Conservation (phyloP, 2,329 filamentous ascomycete genomes). For the Xylaria sp. region DNA sequence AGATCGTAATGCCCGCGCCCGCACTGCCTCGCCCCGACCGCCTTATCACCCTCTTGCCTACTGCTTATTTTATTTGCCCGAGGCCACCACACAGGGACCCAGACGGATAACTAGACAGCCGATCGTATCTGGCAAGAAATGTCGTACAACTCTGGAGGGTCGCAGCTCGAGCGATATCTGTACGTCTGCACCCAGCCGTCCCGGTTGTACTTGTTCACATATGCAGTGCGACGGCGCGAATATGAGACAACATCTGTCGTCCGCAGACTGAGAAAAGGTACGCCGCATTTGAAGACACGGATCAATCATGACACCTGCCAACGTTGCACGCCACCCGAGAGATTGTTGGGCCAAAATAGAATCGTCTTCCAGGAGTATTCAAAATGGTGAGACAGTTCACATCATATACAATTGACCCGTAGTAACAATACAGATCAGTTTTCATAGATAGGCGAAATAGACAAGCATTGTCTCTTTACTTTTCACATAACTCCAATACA, state of each 20-base stretch:
- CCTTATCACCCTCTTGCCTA: slow-evolving; percentile 11
- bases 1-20: slow-evolving; percentile 11
- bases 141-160: slow-evolving; percentile 38
- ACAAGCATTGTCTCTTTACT: too few relatives aligned
- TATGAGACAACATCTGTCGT: slow-evolving; percentile 44
- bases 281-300: slow-evolving; percentile 21
- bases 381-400: neutral
- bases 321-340: slow-evolving; percentile 9
- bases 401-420: neutral
- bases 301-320: slow-evolving; percentile 11
- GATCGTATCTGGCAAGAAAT: slow-evolving; percentile 27
- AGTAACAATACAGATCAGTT: neutral
- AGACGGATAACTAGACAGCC: slow-evolving; percentile 8
- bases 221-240: slow-evolving; percentile 44
- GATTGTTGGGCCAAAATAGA: neutral
- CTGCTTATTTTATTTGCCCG: slow-evolving; percentile 10
- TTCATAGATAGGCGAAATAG: neutral
- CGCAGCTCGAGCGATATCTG: slow-evolving; percentile 45
- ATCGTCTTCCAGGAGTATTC: slow-evolving; percentile 8
- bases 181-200: slow-evolving; percentile 47
- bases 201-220: slow-evolving; percentile 44
- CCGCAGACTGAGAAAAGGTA: slow-evolving; percentile 28
- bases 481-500: neutral
- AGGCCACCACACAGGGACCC: neutral
- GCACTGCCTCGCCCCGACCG: slow-evolving; percentile 10